Conservation (phyloP, 2,329 filamentous ascomycete species). For the Fusarium globosum region DNA sequence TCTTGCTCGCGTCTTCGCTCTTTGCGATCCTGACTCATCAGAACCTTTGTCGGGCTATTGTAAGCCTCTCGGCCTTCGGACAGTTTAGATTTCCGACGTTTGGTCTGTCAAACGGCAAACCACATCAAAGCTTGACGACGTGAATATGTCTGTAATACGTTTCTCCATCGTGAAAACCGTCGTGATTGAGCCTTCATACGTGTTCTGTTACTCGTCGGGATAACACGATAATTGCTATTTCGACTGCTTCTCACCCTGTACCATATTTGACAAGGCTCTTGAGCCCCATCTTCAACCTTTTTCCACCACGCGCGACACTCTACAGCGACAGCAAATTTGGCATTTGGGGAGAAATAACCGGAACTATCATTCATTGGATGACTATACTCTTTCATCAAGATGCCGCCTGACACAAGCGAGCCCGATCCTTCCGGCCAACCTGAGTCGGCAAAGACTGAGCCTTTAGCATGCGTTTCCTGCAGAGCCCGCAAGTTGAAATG, state of each 20-base stretch:
- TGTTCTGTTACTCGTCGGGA: background rate
- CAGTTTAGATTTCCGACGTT: slow-evolving; percentile 32
- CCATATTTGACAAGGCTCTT: slow-evolving; percentile 6
- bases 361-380: slow-evolving; percentile 20
- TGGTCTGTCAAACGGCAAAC: slow-evolving; percentile 28
- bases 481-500: slow-evolving; percentile 88
- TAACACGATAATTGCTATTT: slow-evolving; percentile 3
- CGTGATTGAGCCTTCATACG: slow-evolving; percentile 3
- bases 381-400: slow-evolving; percentile 15
- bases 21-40: slow-evolving; percentile 35
- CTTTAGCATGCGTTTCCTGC: slow-evolving; percentile 85
- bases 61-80: slow-evolving; percentile 41
- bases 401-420: slow-evolving; percentile 40
- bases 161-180: slow-evolving; percentile 13
- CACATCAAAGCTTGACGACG: slow-evolving; percentile 34
- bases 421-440: slow-evolving; percentile 33
- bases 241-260: background rate
- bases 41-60: slow-evolving; percentile 32
- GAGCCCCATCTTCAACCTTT: background rate
- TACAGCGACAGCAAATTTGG: background rate
- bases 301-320: background rate
- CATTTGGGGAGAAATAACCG: background rate
- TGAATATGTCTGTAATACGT: slow-evolving; percentile 15
- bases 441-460: slow-evolving; percentile 48
- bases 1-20: slow-evolving; percentile 21